phyloP scores from a whole-genome alignment of 1,139 yeast genomes.

The Yamadazyma buinensis region DNA sequence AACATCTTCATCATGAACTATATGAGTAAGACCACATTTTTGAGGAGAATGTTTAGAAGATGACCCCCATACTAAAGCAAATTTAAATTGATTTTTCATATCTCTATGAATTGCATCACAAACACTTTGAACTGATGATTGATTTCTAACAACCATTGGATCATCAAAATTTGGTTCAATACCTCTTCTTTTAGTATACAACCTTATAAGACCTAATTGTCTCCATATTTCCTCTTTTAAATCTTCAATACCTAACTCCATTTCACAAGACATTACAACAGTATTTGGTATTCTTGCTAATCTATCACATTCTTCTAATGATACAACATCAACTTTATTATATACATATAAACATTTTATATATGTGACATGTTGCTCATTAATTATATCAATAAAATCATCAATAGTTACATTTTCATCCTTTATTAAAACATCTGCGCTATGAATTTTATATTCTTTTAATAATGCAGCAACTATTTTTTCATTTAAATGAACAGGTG shows the following conservation, averaged over 20 bases:
- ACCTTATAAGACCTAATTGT: conserved; percentile 70
- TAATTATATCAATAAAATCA: conserved; percentile 89
- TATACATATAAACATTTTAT: conserved; percentile 90
- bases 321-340: conserved; percentile 93
- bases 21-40: conserved; percentile 85
- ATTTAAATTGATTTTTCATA: conserved; percentile 85
- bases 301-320: conserved; percentile 89
- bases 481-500: conserved; percentile 80
- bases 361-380: conserved; percentile 81
- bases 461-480: conserved; percentile 72
- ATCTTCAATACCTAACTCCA: conserved; percentile 82
- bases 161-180: conserved; percentile 75
- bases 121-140: conserved; percentile 77
- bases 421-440: conserved; percentile 86
- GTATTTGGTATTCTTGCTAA: conserved; percentile 90
- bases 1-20: conserved; percentile 89
- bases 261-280: conserved; percentile 87
- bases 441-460: conserved; percentile 85
- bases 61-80: conserved; percentile 96
- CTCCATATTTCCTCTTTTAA: conserved; percentile 93
- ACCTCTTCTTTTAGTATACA: conserved; percentile 85
- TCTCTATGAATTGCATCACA: conserved; percentile 94
- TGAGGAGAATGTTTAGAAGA: conserved; percentile 96
- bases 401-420: conserved; percentile 90
- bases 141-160: conserved; percentile 84